These are phyloP conservation scores for Sugiyamaella marilandica DNA, from an alignment of 805 yeast genomes.

Conservation along the genomic window DNA sequence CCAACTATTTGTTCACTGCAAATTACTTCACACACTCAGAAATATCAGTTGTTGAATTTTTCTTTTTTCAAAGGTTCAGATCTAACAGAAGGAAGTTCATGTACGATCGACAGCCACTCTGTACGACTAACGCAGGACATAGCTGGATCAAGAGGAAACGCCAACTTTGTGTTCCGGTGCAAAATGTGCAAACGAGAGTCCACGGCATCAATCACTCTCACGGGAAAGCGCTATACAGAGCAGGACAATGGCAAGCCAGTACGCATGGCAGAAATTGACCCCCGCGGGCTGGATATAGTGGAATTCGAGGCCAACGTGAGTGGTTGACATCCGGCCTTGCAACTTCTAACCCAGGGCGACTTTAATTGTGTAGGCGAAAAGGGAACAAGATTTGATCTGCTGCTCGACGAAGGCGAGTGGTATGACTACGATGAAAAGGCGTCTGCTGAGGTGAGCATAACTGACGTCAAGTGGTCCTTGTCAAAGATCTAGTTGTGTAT, in stretches of 20 bases:
- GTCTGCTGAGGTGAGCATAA: conserved; percentile 72
- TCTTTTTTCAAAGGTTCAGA: not conserved
- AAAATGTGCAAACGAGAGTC: conserved; percentile 49
- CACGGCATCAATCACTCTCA: conserved; percentile 28
- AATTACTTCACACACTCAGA: not conserved
- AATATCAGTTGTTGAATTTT: not conserved
- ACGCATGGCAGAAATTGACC: conserved; percentile 63
- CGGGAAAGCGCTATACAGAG: conserved; percentile 30
- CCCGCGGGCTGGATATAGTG: conserved; percentile 75
- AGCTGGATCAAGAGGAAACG: conserved; percentile 72
- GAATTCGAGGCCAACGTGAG: conserved; percentile 55
- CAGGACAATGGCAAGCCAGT: conserved; percentile 43
- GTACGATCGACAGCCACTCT: not conserved
- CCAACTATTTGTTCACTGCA: too few species aligned
- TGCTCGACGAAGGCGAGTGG: conserved; percentile 80
- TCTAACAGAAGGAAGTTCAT: conserved; percentile 1
- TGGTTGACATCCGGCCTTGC: not conserved
- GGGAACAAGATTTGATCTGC: conserved; percentile 58
- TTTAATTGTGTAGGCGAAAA: conserved; percentile 55
- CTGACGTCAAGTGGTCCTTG: conserved; percentile 67
- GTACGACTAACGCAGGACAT: conserved; percentile 32
- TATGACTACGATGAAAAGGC: conserved; percentile 91
- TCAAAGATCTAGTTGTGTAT: conserved; percentile 23
- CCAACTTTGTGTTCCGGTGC: conserved; percentile 77
- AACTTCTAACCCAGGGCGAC: conserved; percentile 36